These are phyloP conservation scores for Dactylis glomerata DNA, from an alignment of 176 grass and related monocot genomes.

Conservation along the genomic window DNA sequence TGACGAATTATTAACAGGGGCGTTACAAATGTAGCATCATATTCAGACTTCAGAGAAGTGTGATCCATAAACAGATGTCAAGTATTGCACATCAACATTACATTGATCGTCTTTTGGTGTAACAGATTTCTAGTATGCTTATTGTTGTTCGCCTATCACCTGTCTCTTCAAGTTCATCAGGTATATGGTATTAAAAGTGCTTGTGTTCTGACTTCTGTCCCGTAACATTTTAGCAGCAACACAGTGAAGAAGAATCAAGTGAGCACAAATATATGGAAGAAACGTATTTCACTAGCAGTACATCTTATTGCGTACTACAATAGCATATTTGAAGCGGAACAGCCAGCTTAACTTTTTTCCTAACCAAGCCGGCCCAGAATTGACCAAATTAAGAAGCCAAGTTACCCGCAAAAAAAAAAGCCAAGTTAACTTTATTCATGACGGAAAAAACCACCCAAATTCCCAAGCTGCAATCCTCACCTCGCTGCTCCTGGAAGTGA, in stretches of 20 bases:
- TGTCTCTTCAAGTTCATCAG: not conserved
- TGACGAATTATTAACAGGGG: not conserved
- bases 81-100: not conserved
- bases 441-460: not conserved
- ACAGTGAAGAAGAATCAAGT: not conserved
- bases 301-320: not conserved
- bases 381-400: not conserved
- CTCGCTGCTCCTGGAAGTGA: conserved; percentile 37
- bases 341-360: not conserved
- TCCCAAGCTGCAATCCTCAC: conserved; percentile 33
- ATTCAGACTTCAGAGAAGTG: not conserved
- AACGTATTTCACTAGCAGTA: not conserved
- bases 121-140: not conserved
- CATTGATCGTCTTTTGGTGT: not conserved
- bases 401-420: conserved; percentile 13
- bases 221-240: not conserved
- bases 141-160: not conserved
- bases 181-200: not conserved
- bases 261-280: not conserved
- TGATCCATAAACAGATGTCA: not conserved
- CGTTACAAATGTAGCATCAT: not conserved
- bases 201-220: not conserved
- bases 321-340: not conserved
- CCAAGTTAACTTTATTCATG: not conserved
- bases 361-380: not conserved